Percentiles rank a stretch among this genome's conserved stretches.
Evolutionary conservation across 495 filamentous ascomycete genomes (phyloP).

Genomic region (Xylaria palmicola): DNA sequence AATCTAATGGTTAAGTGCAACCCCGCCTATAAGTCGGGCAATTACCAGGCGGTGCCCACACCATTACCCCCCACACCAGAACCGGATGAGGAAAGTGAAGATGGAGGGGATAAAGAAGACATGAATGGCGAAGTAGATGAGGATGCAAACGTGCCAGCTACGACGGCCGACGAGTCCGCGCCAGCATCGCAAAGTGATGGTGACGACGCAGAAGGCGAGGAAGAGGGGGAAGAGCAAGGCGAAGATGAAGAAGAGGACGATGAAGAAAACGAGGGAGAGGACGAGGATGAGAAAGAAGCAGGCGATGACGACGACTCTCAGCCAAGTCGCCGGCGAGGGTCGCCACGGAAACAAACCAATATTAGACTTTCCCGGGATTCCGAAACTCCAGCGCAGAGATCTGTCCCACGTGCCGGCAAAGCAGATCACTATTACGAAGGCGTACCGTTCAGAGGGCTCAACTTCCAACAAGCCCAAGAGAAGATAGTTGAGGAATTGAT

Average conservation of each 20-base stretch:
- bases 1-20: slow-evolving; percentile 75
- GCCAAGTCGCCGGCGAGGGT: slow-evolving; percentile 2
- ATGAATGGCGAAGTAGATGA: slow-evolving; percentile 10
- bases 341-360: slow-evolving; percentile 2
- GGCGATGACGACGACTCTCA: slow-evolving; percentile 17
- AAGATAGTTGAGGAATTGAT: slow-evolving; percentile 71
- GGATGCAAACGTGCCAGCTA: slow-evolving; percentile 14
- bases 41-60: slow-evolving; percentile 62
- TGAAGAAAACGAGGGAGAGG: slow-evolving; percentile 28
- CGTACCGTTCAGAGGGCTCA: slow-evolving; percentile 60
- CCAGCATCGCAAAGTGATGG: slow-evolving; percentile 35
- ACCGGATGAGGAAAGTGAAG: slow-evolving; percentile 25
- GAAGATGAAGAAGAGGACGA: slow-evolving; percentile 24
- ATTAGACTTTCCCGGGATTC: slow-evolving; percentile 32
- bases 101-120: slow-evolving; percentile 31
- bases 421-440: slow-evolving; percentile 53
- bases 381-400: slow-evolving; percentile 25
- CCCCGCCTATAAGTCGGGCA: slow-evolving; percentile 62
- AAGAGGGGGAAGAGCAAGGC: slow-evolving; percentile 19
- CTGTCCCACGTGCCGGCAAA: slow-evolving; percentile 27
- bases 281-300: slow-evolving; percentile 36
- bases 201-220: slow-evolving; percentile 24
- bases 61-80: slow-evolving; percentile 55
- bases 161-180: slow-evolving; percentile 26
- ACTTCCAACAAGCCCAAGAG: slow-evolving; percentile 77